Evolutionary conservation across 2,329 filamentous ascomycete species (phyloP), one percentile per base, ranked within the genome.

Genomic region (Sporothrix brasiliensis): DNA sequence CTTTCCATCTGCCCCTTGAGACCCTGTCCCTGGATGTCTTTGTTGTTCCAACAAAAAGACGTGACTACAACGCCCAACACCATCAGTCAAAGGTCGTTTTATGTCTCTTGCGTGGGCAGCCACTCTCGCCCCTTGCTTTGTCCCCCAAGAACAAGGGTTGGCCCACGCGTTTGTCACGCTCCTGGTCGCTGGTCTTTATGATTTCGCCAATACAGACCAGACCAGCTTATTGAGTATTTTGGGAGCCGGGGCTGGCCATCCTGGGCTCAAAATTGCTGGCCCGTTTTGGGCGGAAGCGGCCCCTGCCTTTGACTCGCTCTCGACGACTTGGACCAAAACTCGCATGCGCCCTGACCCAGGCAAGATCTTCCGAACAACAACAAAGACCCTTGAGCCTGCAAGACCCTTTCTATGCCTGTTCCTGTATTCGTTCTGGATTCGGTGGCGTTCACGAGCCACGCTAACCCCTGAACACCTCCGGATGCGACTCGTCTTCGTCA

Each of bases 1-100:
- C 56, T 53, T 63, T 44, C 27, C 53, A 9, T 16, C 67, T 56
- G n/a, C 2, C n/a, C 39, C 39, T 47, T 6, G 47, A 39, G 58
- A 63, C 58, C 41, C 47, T 56, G 39, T 56, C 56, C 66, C 66
- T 68, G 63, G 63, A 52, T 66, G 63, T 66, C 63, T 66, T 52
- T 66, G 63, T 21, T 21, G 27, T 19, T 6, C 27, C 63, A 10
- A 52, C 47, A 50, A 50, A 34, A 44, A 65, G 27, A 6, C 16
- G 19, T 5, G 14, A 50, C 34, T 63, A 47, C 39, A 54, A 34
- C 21, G 39, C 16, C 24, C 58, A 63, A 44, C 24, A 24, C 41
- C 39, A 63, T 41, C 34, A 60, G 56, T 60, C 56, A 60, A 47
- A 47, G 16, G n/a, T 44, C 24, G 44, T 5, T n/a, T 21, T 66